A percentile compares a stretch with the other conserved stretches of the same genome.
phyloP scores from a whole-genome alignment of 139 green algal genomes.

The Klebsormidium nitens region DNA sequence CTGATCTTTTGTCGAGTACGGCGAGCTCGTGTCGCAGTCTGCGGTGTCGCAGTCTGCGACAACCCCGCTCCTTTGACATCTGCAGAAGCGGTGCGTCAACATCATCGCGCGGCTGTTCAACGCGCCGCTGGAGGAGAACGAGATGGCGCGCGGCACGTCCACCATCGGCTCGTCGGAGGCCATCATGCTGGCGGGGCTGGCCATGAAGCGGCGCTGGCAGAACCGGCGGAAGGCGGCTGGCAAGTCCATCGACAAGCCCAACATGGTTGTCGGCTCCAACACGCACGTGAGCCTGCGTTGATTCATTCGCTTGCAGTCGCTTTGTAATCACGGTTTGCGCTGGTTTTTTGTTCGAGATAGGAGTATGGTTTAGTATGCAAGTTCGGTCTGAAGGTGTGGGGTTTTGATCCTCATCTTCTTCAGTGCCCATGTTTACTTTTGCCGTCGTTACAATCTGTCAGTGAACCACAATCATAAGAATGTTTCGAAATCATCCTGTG shows the following conservation, averaged over 20 bases:
- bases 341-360: too few species aligned
- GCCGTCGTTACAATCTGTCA: neutral
- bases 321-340: neutral
- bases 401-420: neutral
- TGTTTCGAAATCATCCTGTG: neutral
- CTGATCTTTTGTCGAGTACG: too few species aligned
- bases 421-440: neutral
- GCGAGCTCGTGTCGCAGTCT: too few species aligned
- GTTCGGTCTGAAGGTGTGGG: too few species aligned
- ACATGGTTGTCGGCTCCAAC: constrained; percentile 30
- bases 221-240: neutral
- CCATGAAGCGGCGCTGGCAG: constrained; percentile 22
- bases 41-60: too few species aligned
- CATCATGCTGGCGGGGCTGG: constrained; percentile 40
- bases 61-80: neutral
- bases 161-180: constrained; percentile 37
- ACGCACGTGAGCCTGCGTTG: constrained; percentile 13
- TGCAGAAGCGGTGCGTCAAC: constrained; percentile 48
- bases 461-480: neutral
- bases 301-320: neutral
- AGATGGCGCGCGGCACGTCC: constrained; percentile 29
- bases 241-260: constrained; percentile 23
- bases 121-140: constrained; percentile 15
- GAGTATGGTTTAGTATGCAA: too few species aligned
- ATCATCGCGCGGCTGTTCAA: constrained; percentile 48